Base-by-base conservation (phyloP, 495 filamentous ascomycete genomes). In the Physcia stellaris region DNA sequence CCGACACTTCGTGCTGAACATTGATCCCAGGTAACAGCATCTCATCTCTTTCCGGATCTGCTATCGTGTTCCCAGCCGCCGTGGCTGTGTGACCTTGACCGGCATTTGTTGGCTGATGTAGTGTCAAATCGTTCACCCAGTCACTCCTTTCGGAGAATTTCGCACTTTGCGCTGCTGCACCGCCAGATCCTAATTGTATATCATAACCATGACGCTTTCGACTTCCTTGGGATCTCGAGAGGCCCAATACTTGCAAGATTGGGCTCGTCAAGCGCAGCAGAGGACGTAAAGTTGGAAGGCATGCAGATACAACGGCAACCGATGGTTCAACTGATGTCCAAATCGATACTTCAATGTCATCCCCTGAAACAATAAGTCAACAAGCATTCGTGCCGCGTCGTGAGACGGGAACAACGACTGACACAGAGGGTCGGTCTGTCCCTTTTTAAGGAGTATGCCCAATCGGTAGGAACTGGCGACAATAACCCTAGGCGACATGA, bases 211-310 rank as follows among this genome's bases (percentile, higher is more conserved):
- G 32, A 34, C 11, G 32, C 9, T 34, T 11, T 9, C 11, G 17
- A 17, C 17, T 16, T 10, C 10, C 11, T 17, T 17, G n/a, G n/a
- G n/a, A n/a, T n/a, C n/a, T n/a, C n/a, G n/a, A n/a, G 32, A 11
- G 9, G 9, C 32, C 10, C 13, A 28, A 13, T 16, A 16, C 16
- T 9, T 16, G 1, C 10, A 9, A 10, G 32, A 11, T 9, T 16
- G 10, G 21, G 16, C 20, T 11, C 34, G 12, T 23, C 23, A 19
- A 12, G 23, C 15, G 7, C n/a, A n/a, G n/a, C n/a, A 37, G 26
- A 32, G 43, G 43, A 16, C 43, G 43, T 16, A 46, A 9, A 18
- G 40, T 43, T 6, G 39, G 43, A n/a, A 46, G 40, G 32, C 43
- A 43, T 11, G 40, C 40, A 20, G 40, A 43, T 13, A 46, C 21